phyloP scores from a whole-genome alignment of 192 early-diverging fungal genomes.

The Ambispora gerdemannii region DNA sequence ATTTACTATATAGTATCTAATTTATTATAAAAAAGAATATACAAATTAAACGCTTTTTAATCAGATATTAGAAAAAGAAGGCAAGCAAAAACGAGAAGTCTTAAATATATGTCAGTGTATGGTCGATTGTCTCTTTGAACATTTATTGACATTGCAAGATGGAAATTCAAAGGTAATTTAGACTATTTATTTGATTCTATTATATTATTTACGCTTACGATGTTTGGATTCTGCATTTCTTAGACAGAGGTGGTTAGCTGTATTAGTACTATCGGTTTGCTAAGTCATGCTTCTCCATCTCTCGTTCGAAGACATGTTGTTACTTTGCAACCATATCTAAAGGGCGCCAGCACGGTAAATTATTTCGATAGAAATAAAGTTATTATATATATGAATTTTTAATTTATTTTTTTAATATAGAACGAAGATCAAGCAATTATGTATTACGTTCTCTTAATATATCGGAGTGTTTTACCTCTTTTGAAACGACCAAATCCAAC shows the following conservation, averaged over 20 bases:
- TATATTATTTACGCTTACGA: too few relatives aligned
- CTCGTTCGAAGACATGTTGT: conserved; percentile 51
- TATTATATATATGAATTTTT: background rate
- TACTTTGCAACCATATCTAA: conserved; percentile 59
- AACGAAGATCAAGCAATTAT: conserved; percentile 49
- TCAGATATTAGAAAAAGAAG: conserved; percentile 44
- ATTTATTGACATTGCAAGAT: conserved; percentile 66
- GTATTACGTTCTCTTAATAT: conserved; percentile 50
- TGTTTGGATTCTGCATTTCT: too few relatives aligned
- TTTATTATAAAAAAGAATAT: conserved; percentile 6
- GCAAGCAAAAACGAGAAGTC: conserved; percentile 42
- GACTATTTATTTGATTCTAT: too few relatives aligned
- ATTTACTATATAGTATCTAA: conserved; percentile 15
- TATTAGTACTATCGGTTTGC: conserved; percentile 48
- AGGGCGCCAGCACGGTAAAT: conserved; percentile 28
- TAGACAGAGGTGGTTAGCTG: conserved; percentile 36
- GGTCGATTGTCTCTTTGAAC: conserved; percentile 75
- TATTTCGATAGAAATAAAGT: background rate
- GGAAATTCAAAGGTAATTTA: conserved; percentile 29
- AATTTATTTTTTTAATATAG: conserved; percentile 29
- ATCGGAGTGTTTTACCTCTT: conserved; percentile 53
- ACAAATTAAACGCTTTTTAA: conserved; percentile 30
- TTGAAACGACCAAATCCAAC: conserved; percentile 49
- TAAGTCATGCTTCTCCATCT: conserved; percentile 54
- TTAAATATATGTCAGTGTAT: conserved; percentile 58